A percentile compares a stretch with the other conserved stretches of the same genome.
Evolutionary conservation across 176 grass and related monocot species (phyloP).

Genomic region (Carex myosuroides): DNA sequence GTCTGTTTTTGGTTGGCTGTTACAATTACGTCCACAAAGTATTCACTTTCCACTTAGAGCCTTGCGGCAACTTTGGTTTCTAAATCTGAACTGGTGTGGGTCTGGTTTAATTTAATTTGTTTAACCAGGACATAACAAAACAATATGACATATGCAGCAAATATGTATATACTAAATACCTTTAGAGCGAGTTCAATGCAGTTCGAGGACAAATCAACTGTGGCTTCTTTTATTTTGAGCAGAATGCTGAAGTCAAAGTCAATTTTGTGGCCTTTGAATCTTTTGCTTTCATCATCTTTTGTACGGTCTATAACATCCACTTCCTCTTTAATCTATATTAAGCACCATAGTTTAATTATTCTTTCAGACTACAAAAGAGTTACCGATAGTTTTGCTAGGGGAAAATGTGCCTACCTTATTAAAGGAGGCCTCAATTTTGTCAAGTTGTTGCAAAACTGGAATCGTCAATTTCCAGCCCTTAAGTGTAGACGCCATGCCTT

Average conservation of each 20-base stretch:
- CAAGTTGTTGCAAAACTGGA: conserved; percentile 37
- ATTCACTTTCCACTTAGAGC: neutral
- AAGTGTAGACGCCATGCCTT: conserved; percentile 24
- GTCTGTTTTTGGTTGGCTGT: neutral
- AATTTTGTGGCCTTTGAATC: conserved; percentile 45
- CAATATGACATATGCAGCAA: neutral
- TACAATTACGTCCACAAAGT: neutral
- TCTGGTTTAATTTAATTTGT: neutral
- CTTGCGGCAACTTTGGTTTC: neutral
- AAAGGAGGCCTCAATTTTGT: conserved; percentile 39
- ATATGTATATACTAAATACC: conserved; percentile 24
- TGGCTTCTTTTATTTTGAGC: conserved; percentile 49
- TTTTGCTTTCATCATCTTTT: conserved; percentile 49
- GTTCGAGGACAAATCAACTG: conserved; percentile 55
- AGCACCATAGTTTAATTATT: neutral
- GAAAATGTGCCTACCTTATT: conserved; percentile 35
- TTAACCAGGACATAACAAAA: neutral
- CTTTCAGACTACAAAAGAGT: neutral
- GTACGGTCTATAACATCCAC: conserved; percentile 53
- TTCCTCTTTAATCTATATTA: conserved; percentile 51
- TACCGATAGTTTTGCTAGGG: neutral
- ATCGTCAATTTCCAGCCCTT: conserved; percentile 36
- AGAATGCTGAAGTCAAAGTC: conserved; percentile 38
- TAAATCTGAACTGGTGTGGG: neutral
- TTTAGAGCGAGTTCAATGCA: conserved; percentile 51